A percentile compares a stretch with the other conserved stretches of the same genome.
Evolutionary conservation across 164 flowering plant species (phyloP).

Genomic region (Magnolia changhungtana): DNA sequence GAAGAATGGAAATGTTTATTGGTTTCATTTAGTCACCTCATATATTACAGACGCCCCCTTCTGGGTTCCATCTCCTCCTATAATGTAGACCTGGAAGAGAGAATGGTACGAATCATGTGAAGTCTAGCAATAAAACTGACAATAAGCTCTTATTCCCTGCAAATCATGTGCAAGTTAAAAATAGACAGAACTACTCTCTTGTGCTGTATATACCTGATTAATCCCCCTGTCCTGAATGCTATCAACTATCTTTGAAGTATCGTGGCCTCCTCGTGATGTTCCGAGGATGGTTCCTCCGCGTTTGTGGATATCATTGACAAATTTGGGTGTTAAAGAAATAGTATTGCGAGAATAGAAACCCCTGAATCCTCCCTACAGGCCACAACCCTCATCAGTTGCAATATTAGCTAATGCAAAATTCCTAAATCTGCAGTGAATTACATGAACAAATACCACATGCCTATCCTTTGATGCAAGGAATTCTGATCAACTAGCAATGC

Average conservation of each 20-base stretch:
- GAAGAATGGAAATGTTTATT: background rate
- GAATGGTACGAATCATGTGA: background rate
- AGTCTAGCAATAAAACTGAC: background rate
- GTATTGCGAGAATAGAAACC: slow-evolving; percentile 80
- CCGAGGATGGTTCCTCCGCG: slow-evolving; percentile 87
- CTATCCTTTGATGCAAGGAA: background rate
- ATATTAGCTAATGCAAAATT: background rate
- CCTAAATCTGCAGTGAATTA: background rate
- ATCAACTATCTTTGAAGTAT: slow-evolving; percentile 74
- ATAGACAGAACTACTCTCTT: background rate
- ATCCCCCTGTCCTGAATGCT: slow-evolving; percentile 88
- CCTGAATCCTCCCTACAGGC: slow-evolving; percentile 65
- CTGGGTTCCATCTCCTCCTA: slow-evolving; percentile 92
- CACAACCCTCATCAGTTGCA: background rate
- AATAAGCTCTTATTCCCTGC: background rate
- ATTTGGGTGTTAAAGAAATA: slow-evolving; percentile 53
- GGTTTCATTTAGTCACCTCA: slow-evolving; percentile 39
- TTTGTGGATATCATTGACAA: slow-evolving; percentile 80
- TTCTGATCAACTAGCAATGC: background rate
- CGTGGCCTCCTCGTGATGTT: slow-evolving; percentile 90
- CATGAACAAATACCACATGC: background rate
- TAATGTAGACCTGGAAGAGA: slow-evolving; percentile 59
- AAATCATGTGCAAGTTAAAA: background rate
- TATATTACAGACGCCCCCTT: slow-evolving; percentile 76
- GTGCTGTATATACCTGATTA: slow-evolving; percentile 52